Percentiles rank a stretch among this genome's conserved stretches.
Conservation (phyloP, 768 basidiomycete species). For the Boletellus ananas region DNA sequence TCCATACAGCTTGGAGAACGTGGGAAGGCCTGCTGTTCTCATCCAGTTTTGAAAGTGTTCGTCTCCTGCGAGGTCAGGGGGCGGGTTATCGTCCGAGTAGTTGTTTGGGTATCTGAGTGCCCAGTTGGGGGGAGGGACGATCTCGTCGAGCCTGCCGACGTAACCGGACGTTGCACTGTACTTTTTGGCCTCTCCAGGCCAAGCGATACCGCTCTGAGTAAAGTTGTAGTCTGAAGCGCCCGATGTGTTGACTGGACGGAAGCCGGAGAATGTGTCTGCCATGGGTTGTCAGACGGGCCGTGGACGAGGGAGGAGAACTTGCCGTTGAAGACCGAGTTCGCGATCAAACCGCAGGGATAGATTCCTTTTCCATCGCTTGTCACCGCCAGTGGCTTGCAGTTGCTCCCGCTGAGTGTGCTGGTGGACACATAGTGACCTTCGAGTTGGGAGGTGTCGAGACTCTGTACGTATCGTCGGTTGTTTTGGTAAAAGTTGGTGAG, state of each 20-base stretch:
- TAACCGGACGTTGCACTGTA: constrained; percentile 63
- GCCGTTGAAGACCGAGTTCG: constrained; percentile 97
- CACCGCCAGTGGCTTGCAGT: constrained; percentile 86
- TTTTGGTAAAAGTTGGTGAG: constrained; percentile 97
- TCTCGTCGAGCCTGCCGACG: constrained; percentile 47
- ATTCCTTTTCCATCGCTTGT: constrained; percentile 49
- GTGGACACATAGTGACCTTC: constrained; percentile 60
- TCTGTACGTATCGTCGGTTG: constrained; percentile 96
- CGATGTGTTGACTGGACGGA: constrained; percentile 44
- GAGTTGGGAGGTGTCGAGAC: constrained; percentile 79
- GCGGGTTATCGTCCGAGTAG: constrained; percentile 60
- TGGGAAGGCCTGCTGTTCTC: constrained; percentile 95
- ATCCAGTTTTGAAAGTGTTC: constrained; percentile 99
- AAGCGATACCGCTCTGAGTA: constrained; percentile 81
- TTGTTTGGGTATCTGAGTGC: constrained; percentile 60
- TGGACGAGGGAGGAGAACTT: constrained; percentile 12
- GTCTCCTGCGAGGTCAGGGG: constrained; percentile 70
- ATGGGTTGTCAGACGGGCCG: neutral
- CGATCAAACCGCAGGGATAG: constrained; percentile 96
- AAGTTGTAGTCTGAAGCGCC: constrained; percentile 60
- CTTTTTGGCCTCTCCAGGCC: constrained; percentile 92
- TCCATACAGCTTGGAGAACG: constrained; percentile 93
- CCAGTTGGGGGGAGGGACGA: constrained; percentile 97
- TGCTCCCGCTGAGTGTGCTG: constrained; percentile 53
- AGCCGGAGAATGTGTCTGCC: constrained; percentile 77